These are phyloP conservation scores for Helianthus annuus DNA, from an alignment of 129 eudicot species.

Conservation along the genomic window DNA sequence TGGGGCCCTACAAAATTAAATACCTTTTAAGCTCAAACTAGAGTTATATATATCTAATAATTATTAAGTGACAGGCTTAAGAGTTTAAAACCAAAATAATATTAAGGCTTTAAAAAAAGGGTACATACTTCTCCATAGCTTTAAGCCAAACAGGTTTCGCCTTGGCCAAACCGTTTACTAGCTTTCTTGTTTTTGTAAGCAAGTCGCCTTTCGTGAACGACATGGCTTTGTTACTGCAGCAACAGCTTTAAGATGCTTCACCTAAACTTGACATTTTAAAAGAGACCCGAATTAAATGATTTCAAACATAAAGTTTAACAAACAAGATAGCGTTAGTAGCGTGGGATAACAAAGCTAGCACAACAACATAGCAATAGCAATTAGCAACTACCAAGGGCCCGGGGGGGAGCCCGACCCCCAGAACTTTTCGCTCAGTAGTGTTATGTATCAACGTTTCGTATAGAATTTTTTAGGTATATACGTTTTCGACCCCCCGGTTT, in stretches of 20 bases:
- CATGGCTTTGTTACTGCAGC: conserved; percentile 42
- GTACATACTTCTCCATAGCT: conserved; percentile 83
- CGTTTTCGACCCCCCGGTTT: too few relatives aligned
- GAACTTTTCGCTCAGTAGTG: too few relatives aligned
- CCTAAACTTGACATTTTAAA: background rate
- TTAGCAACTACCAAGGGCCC: background rate
- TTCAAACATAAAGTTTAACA: background rate
- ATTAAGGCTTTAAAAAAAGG: background rate
- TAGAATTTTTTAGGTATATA: too few relatives aligned
- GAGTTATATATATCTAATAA: background rate
- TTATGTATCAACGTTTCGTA: too few relatives aligned
- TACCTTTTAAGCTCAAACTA: background rate
- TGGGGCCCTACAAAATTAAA: conserved; percentile 58
- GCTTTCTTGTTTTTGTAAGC: conserved; percentile 79
- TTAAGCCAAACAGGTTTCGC: conserved; percentile 85
- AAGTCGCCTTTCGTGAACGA: conserved; percentile 84
- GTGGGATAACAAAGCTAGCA: background rate
- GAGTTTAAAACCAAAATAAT: background rate
- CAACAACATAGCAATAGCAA: background rate
- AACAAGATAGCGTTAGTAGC: background rate
- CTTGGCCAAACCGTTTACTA: conserved; percentile 82
- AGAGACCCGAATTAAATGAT: background rate
- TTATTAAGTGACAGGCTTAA: background rate
- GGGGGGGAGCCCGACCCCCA: too few relatives aligned
- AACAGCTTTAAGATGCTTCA: conserved; percentile 1